Conservation (phyloP, 192 early-diverging fungal genomes). For the Gigaspora rosea region DNA sequence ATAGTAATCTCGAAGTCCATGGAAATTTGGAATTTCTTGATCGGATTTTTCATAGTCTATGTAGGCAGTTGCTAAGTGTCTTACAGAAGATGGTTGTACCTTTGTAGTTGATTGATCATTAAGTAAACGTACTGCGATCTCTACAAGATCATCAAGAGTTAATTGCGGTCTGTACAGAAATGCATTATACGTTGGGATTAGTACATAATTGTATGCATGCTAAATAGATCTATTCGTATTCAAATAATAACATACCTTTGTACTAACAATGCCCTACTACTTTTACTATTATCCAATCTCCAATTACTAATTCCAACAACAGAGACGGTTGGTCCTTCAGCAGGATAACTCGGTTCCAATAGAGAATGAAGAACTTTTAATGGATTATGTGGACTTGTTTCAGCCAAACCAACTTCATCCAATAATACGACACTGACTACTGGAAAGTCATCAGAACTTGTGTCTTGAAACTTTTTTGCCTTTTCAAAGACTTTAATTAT, state of each 20-base stretch:
- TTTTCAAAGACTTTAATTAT: slow-evolving; percentile 33
- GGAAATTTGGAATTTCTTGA: slow-evolving; percentile 31
- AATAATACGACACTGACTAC: slow-evolving; percentile 26
- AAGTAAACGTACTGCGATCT: background rate
- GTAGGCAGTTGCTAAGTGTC: slow-evolving; percentile 4
- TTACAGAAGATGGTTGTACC: background rate
- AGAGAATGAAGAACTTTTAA: slow-evolving; percentile 32
- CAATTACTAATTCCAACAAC: slow-evolving; percentile 36
- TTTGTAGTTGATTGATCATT: background rate
- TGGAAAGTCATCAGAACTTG: slow-evolving; percentile 21
- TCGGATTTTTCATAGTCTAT: slow-evolving; percentile 2
- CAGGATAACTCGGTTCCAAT: slow-evolving; percentile 30
- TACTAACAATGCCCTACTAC: slow-evolving; percentile 21
- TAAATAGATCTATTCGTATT: background rate
- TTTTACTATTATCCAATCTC: slow-evolving; percentile 35
- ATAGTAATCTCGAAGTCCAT: slow-evolving; percentile 31
- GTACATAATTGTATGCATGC: background rate
- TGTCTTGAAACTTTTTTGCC: slow-evolving; percentile 22
- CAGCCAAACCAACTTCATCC: slow-evolving; percentile 35
- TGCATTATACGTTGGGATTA: background rate
- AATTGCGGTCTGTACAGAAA: slow-evolving; percentile 3
- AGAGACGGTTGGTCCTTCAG: slow-evolving; percentile 11
- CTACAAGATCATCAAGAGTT: slow-evolving; percentile 13
- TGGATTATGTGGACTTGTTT: slow-evolving; percentile 31
- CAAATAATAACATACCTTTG: background rate